A percentile compares a stretch with the other conserved stretches of the same genome.
Conservation (phyloP, 441 rosid species). For the Erodium trifolium region DNA sequence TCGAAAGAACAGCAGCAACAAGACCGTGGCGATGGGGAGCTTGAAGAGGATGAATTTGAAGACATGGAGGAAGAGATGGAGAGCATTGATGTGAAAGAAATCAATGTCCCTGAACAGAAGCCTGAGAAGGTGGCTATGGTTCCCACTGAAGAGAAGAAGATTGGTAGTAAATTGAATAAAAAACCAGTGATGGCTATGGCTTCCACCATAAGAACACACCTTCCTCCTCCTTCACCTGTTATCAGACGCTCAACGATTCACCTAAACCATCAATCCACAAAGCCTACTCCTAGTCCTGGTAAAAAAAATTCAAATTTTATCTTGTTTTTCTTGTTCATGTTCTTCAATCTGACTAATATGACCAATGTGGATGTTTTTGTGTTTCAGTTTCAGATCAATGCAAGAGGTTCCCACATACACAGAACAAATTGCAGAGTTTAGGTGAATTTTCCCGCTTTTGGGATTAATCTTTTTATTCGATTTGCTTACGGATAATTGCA, state of each 20-base stretch:
- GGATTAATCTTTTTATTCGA: neutral
- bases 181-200: constrained; percentile 29
- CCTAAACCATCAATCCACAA: constrained; percentile 1
- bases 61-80: constrained; percentile 22
- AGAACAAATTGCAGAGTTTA: constrained; percentile 52
- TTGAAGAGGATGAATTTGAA: constrained; percentile 17
- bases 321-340: neutral
- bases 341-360: neutral
- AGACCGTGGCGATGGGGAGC: constrained; percentile 21
- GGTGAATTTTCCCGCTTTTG: constrained; percentile 32
- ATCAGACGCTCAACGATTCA: constrained; percentile 30
- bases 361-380: constrained; percentile 12
- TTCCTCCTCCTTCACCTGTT: constrained; percentile 31
- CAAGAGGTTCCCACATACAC: constrained; percentile 36
- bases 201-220: constrained; percentile 34
- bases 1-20: constrained; percentile 21
- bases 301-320: constrained; percentile 6
- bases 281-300: constrained; percentile 5
- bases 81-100: constrained; percentile 42
- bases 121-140: constrained; percentile 5
- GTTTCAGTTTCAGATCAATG: constrained; percentile 26
- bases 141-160: constrained; percentile 23
- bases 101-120: constrained; percentile 29
- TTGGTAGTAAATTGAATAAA: constrained; percentile 28
- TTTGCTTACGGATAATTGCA: no score